These are phyloP conservation scores for Petunia axillaris DNA, from an alignment of 257 asterid genomes.

Conservation along the genomic window DNA sequence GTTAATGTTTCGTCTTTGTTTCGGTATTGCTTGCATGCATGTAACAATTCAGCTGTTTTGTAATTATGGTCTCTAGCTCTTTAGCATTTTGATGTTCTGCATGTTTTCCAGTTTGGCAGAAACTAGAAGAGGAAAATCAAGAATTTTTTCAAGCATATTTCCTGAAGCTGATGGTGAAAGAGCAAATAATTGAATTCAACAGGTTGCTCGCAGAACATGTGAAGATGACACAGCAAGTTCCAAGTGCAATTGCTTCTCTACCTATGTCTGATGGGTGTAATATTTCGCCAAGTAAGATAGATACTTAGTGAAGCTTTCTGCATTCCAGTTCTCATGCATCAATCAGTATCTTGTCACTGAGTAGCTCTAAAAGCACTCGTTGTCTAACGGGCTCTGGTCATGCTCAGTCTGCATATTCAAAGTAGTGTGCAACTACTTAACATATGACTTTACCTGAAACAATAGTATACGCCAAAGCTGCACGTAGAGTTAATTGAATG, in stretches of 20 bases:
- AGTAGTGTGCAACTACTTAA: neutral
- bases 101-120: conserved; percentile 79
- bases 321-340: conserved; percentile 15
- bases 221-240: conserved; percentile 60
- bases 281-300: conserved; percentile 63
- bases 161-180: conserved; percentile 68
- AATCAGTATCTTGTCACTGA: conserved; percentile 17
- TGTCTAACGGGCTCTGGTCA: neutral
- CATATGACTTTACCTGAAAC: conserved; percentile 6
- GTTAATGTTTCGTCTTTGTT: neutral
- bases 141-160: conserved; percentile 84
- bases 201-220: conserved; percentile 69
- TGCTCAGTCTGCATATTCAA: neutral
- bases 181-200: conserved; percentile 84
- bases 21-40: neutral
- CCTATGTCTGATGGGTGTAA: conserved; percentile 68
- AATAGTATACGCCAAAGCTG: neutral
- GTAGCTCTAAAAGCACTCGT: neutral
- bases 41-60: neutral
- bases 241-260: conserved; percentile 51
- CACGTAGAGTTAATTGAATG: neutral
- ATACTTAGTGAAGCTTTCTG: conserved; percentile 14
- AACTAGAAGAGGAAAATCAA: conserved; percentile 76
- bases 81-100: conserved; percentile 20
- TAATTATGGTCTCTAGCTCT: conserved; percentile 2